Conservation (phyloP, 202 grass and related monocot genomes). For the Setaria viridis region DNA sequence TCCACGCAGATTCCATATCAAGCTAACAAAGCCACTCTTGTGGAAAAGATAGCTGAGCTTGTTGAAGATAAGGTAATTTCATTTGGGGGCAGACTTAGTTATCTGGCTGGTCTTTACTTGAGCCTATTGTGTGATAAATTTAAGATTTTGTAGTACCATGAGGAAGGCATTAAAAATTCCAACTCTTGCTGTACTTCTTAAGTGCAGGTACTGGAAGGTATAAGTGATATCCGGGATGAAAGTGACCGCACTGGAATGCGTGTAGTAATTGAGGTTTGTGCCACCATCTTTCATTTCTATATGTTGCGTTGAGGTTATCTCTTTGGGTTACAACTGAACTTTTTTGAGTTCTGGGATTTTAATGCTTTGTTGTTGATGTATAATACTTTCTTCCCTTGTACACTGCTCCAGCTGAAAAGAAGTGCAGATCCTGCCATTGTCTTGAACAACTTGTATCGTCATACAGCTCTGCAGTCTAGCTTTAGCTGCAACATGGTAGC, state of each 20-base stretch:
- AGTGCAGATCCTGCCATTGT: conserved; percentile 80
- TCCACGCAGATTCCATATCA: conserved; percentile 89
- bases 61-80: conserved; percentile 89
- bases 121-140: conserved; percentile 2
- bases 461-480: conserved; percentile 93
- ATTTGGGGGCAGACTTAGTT: conserved; percentile 29
- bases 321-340: conserved; percentile 3
- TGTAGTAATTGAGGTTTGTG: conserved; percentile 92
- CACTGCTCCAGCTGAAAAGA: conserved; percentile 80
- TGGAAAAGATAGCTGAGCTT: conserved; percentile 92
- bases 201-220: conserved; percentile 85
- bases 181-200: conserved; percentile 36
- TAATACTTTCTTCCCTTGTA: conserved; percentile 37
- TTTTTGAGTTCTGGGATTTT: background rate
- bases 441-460: conserved; percentile 91
- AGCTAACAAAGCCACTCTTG: conserved; percentile 88
- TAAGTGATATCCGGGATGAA: conserved; percentile 97
- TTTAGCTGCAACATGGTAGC: conserved; percentile 99
- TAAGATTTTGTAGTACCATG: conserved; percentile 3
- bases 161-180: conserved; percentile 3
- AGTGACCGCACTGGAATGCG: conserved; percentile 97
- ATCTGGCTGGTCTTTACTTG: conserved; percentile 19
- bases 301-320: conserved; percentile 19
- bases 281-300: conserved; percentile 34
- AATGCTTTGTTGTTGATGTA: conserved; percentile 20